These are phyloP conservation scores for Actinidia polygama DNA, from an alignment of 179 eudicot genomes.

Conservation along the genomic window DNA sequence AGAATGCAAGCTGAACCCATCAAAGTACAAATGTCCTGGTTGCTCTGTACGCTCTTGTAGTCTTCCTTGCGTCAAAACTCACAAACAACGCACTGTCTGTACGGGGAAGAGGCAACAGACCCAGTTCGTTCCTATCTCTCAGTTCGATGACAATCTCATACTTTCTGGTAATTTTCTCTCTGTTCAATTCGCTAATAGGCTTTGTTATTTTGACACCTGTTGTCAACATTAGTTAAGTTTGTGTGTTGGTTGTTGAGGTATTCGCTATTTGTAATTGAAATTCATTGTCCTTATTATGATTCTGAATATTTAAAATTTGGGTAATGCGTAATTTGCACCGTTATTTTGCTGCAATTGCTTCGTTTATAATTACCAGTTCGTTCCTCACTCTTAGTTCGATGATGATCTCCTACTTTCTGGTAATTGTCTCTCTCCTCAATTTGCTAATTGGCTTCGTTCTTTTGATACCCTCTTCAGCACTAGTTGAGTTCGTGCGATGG, in stretches of 20 bases:
- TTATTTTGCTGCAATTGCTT: too few relatives aligned
- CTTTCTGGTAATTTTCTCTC: conserved; percentile 57
- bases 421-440: too few relatives aligned
- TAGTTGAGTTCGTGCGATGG: too few relatives aligned
- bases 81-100: conserved; percentile 64
- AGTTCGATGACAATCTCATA: conserved; percentile 71
- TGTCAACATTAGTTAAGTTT: not conserved
- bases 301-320: not conserved
- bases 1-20: conserved; percentile 69
- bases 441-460: too few relatives aligned
- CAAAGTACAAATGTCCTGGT: conserved; percentile 89
- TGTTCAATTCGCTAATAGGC: not conserved
- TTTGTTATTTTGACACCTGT: not conserved
- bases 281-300: not conserved
- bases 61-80: conserved; percentile 82
- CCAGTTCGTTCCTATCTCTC: conserved; percentile 63
- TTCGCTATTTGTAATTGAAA: not conserved
- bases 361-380: too few relatives aligned
- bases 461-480: too few relatives aligned
- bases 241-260: not conserved
- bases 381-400: too few relatives aligned
- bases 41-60: conserved; percentile 82
- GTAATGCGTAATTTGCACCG: too few relatives aligned
- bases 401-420: too few relatives aligned
- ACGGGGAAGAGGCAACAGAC: conserved; percentile 70